These are phyloP conservation scores for Rhinocladiella mackenziei DNA, from an alignment of 2,329 filamentous ascomycete genomes.

Conservation along the genomic window DNA sequence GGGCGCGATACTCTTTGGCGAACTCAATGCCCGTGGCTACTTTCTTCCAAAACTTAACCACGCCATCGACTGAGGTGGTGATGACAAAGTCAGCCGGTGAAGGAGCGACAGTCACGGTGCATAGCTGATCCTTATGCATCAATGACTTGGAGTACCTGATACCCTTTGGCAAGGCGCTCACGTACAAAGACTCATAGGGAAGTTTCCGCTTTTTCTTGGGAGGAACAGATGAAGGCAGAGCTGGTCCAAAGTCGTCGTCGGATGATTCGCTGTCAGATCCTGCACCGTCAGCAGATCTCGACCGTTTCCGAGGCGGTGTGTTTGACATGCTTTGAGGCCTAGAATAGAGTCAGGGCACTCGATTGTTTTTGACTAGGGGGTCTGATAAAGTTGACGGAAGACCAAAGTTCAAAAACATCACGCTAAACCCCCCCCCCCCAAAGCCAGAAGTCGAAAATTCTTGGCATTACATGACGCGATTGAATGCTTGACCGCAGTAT, in stretches of 20 bases:
- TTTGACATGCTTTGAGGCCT: conserved; percentile 23
- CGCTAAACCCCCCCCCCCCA: too few relatives aligned
- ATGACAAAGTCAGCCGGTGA: conserved; percentile 84
- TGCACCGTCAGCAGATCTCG: conserved; percentile 9
- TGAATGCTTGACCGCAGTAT: too few relatives aligned
- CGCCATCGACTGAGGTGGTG: conserved; percentile 88
- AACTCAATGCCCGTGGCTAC: conserved; percentile 86
- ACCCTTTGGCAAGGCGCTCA: conserved; percentile 79
- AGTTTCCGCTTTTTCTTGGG: conserved; percentile 91
- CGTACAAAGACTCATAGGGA: conserved; percentile 90
- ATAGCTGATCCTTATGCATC: conserved; percentile 96
- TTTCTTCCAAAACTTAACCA: conserved; percentile 99
- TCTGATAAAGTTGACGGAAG: too few relatives aligned
- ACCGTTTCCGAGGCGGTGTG: conserved; percentile 15
- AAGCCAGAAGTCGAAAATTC: too few relatives aligned
- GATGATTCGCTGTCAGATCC: conserved; percentile 53
- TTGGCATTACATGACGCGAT: too few relatives aligned
- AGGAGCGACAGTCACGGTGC: conserved; percentile 83
- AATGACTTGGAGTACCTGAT: conserved; percentile 86
- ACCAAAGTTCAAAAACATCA: too few relatives aligned
- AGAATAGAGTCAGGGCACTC: too few relatives aligned
- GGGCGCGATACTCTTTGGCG: conserved; percentile 94
- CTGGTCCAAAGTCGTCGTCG: conserved; percentile 87
- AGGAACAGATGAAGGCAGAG: conserved; percentile 72
- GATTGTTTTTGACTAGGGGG: too few relatives aligned